Evolutionary conservation across 2,329 filamentous ascomycete genomes (phyloP).

Genomic region (Camptophora hylomeconis): DNA sequence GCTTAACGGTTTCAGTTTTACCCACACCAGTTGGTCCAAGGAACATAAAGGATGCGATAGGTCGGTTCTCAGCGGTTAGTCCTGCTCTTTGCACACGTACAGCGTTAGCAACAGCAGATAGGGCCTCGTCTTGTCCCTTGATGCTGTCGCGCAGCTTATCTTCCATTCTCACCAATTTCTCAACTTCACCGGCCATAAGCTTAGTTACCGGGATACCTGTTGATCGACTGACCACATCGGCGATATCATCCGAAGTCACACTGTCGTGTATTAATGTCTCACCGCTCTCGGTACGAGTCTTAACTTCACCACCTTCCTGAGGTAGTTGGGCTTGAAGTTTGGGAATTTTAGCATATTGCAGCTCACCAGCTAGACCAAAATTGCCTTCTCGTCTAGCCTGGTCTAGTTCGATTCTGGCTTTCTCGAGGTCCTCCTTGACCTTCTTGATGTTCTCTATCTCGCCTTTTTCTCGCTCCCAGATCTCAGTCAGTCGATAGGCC

Average conservation of each 20-base stretch:
- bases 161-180: slow-evolving; percentile 94
- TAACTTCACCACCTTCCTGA: slow-evolving; percentile 45
- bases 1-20: slow-evolving; percentile 95
- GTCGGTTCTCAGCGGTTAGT: slow-evolving; percentile 78
- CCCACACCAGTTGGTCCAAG: slow-evolving; percentile 91
- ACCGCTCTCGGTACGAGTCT: slow-evolving; percentile 24
- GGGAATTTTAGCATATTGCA: slow-evolving; percentile 80
- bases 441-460: slow-evolving; percentile 82
- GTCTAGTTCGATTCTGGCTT: slow-evolving; percentile 71
- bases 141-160: slow-evolving; percentile 72
- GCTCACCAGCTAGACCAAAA: slow-evolving; percentile 78
- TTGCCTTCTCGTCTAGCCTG: slow-evolving; percentile 77
- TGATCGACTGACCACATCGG: slow-evolving; percentile 74
- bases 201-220: slow-evolving; percentile 91
- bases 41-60: slow-evolving; percentile 94
- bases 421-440: slow-evolving; percentile 77
- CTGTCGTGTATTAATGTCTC: slow-evolving; percentile 74
- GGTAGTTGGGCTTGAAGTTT: slow-evolving; percentile 66
- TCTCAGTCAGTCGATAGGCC: slow-evolving; percentile 57
- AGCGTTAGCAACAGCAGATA: slow-evolving; percentile 81
- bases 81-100: slow-evolving; percentile 90
- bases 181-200: slow-evolving; percentile 82
- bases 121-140: slow-evolving; percentile 84
- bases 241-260: slow-evolving; percentile 92
- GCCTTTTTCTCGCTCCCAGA: slow-evolving; percentile 79